Evolutionary conservation across 768 basidiomycete species (phyloP).

Genomic region (Russula virescens): DNA sequence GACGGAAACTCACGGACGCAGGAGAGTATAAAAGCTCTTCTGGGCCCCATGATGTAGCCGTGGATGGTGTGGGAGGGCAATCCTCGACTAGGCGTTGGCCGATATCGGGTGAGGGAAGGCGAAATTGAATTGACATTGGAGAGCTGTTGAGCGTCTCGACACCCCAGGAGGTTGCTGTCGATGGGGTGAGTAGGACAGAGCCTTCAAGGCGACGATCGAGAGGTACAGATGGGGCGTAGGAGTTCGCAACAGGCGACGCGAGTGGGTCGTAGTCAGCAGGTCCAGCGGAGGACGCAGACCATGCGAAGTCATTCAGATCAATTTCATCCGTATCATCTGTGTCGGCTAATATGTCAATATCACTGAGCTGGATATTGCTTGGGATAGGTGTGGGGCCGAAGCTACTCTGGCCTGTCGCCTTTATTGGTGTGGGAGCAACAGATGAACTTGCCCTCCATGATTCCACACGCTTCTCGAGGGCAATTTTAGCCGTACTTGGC

Average conservation of each 20-base stretch:
- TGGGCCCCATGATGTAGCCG: conserved; percentile 24
- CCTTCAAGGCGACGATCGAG: conserved; percentile 47
- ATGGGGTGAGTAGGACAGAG: conserved; percentile 48
- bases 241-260: conserved; percentile 36
- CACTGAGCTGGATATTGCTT: conserved; percentile 36
- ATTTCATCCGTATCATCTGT: conserved; percentile 39
- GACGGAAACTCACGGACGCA: conserved; percentile 7
- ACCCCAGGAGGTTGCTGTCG: conserved; percentile 28
- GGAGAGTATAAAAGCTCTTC: conserved; percentile 20
- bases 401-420: conserved; percentile 44
- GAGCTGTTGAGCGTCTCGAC: conserved; percentile 22
- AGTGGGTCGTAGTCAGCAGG: conserved; percentile 43
- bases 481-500: conserved; percentile 45
- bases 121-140: conserved; percentile 9
- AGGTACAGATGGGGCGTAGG: conserved; percentile 48
- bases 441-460: conserved; percentile 62
- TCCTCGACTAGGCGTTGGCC: conserved; percentile 27
- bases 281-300: conserved; percentile 67
- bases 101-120: conserved; percentile 30
- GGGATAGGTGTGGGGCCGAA: conserved; percentile 49
- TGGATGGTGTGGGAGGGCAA: conserved; percentile 27
- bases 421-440: conserved; percentile 43
- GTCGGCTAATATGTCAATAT: conserved; percentile 22
- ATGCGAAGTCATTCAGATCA: conserved; percentile 59
- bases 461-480: conserved; percentile 52